Base-by-base conservation (phyloP, 345 rosid species). In the Gossypium anomalum region DNA sequence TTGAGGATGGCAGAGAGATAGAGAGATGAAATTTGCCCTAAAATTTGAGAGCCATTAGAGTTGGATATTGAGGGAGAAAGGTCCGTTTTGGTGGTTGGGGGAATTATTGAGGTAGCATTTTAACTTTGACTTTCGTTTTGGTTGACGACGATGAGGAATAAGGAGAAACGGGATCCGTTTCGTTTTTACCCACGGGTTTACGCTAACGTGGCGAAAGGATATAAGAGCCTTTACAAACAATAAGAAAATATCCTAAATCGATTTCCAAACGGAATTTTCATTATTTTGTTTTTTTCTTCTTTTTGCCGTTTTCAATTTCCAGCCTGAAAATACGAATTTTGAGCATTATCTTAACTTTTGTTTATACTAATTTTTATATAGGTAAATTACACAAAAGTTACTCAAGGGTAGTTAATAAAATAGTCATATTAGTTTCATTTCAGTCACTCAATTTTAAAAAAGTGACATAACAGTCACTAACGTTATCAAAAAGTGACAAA, bases 331-430 rank as follows among this genome's bases (percentile, higher is more conserved):
- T n/a, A 6, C 11, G 22, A 53, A n/a, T 53, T 53, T 53, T 53
- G 58, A 20, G 58, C 2, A 17, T 17, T 53, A 53, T 53, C 22
- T 7, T n/a, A 53, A 53, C 38, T 4, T 34, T 34, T 34, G 6
- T n/a, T 16, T 52, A 0, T 51, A 51, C 19, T 7, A 15, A 22
- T 48, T 22, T 20, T 27, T 1, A 3, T 27, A 3, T 3, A 0
- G 4, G 4, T 3, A 27, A 27, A 27, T 27, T 3, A 0, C 4
- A 27, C 0, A 27, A 27, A 3, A 27, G 29, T 27, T 0, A 27
- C 4, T 27, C 4, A 27, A 3, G 0, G 4, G 4, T 27, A 27
- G 0, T 0, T 27, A 0, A 27, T 0, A 27, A 27, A 27, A 3
- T 0, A 27, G 29, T 27, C 0, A 27, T 0, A 0, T 25, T 25